phyloP scores from a whole-genome alignment of 2,329 filamentous ascomycete genomes.

The Ceratocystis ficicola region DNA sequence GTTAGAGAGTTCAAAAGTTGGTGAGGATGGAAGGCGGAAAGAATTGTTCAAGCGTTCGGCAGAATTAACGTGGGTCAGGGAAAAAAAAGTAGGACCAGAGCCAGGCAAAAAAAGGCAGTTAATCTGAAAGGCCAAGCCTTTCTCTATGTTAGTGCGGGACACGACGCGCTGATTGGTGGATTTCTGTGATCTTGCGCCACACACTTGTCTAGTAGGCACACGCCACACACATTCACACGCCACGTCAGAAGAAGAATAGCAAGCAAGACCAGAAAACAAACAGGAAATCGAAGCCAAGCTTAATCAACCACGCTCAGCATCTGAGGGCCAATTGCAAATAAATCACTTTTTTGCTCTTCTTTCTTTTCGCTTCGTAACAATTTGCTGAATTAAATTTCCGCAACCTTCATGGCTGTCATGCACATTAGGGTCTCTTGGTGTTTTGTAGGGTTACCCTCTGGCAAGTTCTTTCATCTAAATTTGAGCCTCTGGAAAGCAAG shows the following conservation, averaged over 20 bases:
- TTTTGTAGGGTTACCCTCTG: too few species aligned
- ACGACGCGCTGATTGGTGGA: constrained; percentile 21
- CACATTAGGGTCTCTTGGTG: too few species aligned
- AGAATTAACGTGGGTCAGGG: constrained; percentile 16
- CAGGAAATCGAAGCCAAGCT: not conserved
- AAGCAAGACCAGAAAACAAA: not conserved
- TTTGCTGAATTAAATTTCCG: too few species aligned
- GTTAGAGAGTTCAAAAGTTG: constrained; percentile 19
- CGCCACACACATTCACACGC: not conserved
- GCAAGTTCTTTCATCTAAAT: not conserved
- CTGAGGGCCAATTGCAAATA: too few species aligned
- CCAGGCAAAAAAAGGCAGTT: not conserved
- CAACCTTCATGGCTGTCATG: too few species aligned
- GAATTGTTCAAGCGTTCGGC: constrained; percentile 16
- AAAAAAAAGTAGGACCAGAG: constrained; percentile 7
- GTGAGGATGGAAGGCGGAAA: constrained; percentile 22
- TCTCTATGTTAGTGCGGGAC: not conserved
- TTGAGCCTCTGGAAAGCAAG: not conserved
- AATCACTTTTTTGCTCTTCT: too few species aligned
- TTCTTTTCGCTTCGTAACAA: too few species aligned
- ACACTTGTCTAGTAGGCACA: not conserved
- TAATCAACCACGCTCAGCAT: not conserved
- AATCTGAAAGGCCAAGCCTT: not conserved
- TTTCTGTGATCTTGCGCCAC: constrained; percentile 10
- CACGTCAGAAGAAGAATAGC: not conserved